Evolutionary conservation across 176 grass and related monocot species (phyloP).

Genomic region (Oryza glaberrima): DNA sequence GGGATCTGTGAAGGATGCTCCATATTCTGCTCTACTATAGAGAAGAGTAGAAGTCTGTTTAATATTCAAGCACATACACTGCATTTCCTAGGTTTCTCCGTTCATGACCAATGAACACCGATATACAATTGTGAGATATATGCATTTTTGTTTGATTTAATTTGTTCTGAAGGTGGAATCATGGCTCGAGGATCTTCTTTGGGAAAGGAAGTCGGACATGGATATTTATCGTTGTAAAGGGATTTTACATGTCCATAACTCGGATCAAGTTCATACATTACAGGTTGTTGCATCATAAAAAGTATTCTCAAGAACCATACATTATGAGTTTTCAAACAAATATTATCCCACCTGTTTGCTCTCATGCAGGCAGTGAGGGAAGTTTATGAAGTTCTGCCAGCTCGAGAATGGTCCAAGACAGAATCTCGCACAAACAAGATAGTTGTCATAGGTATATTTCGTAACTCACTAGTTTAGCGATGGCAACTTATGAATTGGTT

Average conservation of each 20-base stretch:
- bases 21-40: neutral
- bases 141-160: neutral
- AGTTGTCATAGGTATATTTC: slow-evolving; percentile 80
- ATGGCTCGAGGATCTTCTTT: slow-evolving; percentile 98
- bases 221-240: slow-evolving; percentile 96
- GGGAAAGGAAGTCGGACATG: slow-evolving; percentile 79
- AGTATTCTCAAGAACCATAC: slow-evolving; percentile 15
- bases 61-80: neutral
- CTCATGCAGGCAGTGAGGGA: slow-evolving; percentile 91
- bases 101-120: neutral
- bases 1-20: neutral
- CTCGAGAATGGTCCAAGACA: slow-evolving; percentile 68
- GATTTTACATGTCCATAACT: slow-evolving; percentile 74
- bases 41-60: neutral
- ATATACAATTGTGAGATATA: neutral
- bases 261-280: slow-evolving; percentile 84
- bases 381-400: slow-evolving; percentile 83
- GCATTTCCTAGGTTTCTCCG: neutral
- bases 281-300: slow-evolving; percentile 61
- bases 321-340: slow-evolving; percentile 7
- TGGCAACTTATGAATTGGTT: neutral
- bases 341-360: slow-evolving; percentile 10
- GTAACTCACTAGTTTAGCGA: slow-evolving; percentile 29
- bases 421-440: slow-evolving; percentile 78
- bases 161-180: slow-evolving; percentile 63